Conservation (phyloP, 2,329 filamentous ascomycete genomes). For the Domatiomyces globalis region DNA sequence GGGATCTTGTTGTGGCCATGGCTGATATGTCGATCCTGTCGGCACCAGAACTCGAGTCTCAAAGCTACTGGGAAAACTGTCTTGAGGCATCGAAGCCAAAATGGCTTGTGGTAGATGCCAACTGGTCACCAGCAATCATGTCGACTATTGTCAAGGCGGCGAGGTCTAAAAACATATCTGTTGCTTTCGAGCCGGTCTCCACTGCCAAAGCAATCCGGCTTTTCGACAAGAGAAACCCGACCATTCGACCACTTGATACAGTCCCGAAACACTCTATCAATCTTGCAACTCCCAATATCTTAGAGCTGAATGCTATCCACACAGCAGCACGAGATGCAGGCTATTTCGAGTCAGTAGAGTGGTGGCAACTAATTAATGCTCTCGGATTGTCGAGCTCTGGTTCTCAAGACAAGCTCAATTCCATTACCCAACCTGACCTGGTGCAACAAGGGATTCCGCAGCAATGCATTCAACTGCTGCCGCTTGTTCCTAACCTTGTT, state of each 20-base stretch:
- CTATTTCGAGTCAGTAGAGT: conserved; percentile 54
- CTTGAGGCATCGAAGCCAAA: conserved; percentile 46
- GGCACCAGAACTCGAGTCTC: conserved; percentile 31
- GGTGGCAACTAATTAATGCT: conserved; percentile 69
- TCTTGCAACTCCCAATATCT: conserved; percentile 66
- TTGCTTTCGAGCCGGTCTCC: conserved; percentile 84
- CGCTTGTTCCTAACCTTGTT: conserved; percentile 71
- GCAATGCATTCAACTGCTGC: conserved; percentile 69
- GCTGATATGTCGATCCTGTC: conserved; percentile 83
- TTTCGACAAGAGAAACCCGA: conserved; percentile 34
- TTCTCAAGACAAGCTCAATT: conserved; percentile 56
- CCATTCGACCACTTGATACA: conserved; percentile 26
- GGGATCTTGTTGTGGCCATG: conserved; percentile 82
- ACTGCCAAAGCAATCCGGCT: conserved; percentile 59
- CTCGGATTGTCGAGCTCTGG: conserved; percentile 58
- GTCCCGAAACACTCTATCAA: conserved; percentile 54
- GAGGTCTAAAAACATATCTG: conserved; percentile 40
- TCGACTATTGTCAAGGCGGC: conserved; percentile 52
- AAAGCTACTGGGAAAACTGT: conserved; percentile 47
- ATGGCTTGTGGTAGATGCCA: conserved; percentile 75
- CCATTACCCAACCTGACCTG: conserved; percentile 50
- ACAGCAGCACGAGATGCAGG: conserved; percentile 49
- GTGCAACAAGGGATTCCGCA: conserved; percentile 73
- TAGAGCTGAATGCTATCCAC: conserved; percentile 73
- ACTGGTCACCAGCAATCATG: conserved; percentile 59